phyloP scores from a whole-genome alignment of 306 rosid species.

The Purshia tridentata region DNA sequence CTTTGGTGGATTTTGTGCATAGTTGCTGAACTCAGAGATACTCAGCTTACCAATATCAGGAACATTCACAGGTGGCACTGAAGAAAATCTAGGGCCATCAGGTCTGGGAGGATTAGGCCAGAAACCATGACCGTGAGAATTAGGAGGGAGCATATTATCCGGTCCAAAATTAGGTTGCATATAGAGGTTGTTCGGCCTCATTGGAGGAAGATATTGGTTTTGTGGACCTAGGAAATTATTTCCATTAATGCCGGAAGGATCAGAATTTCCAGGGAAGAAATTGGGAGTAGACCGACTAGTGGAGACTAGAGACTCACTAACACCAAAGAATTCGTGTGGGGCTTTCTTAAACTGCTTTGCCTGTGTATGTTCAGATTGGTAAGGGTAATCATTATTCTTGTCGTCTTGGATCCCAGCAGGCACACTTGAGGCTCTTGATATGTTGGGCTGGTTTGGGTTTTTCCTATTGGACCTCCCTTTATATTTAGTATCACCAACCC shows the following conservation, averaged over 20 bases:
- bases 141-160: constrained; percentile 40
- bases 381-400: constrained; percentile 32
- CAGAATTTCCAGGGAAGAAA: constrained; percentile 39
- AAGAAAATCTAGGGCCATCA: constrained; percentile 46
- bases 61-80: constrained; percentile 37
- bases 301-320: constrained; percentile 26
- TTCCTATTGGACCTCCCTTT: constrained; percentile 34
- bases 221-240: constrained; percentile 43
- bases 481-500: constrained; percentile 44
- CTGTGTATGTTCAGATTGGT: constrained; percentile 31
- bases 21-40: constrained; percentile 44
- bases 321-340: constrained; percentile 68
- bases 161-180: constrained; percentile 50
- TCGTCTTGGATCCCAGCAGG: constrained; percentile 50
- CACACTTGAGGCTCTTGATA: constrained; percentile 35
- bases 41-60: constrained; percentile 60
- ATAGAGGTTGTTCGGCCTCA: constrained; percentile 51
- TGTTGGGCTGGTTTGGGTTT: constrained; percentile 43
- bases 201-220: constrained; percentile 45
- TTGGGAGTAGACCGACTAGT: constrained; percentile 40
- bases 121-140: constrained; percentile 45
- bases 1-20: constrained; percentile 39
- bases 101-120: constrained; percentile 47
- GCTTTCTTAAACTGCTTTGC: constrained; percentile 56
- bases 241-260: constrained; percentile 49